These are phyloP conservation scores for Trametes elegans DNA, from an alignment of 768 basidiomycete genomes.

Conservation along the genomic window DNA sequence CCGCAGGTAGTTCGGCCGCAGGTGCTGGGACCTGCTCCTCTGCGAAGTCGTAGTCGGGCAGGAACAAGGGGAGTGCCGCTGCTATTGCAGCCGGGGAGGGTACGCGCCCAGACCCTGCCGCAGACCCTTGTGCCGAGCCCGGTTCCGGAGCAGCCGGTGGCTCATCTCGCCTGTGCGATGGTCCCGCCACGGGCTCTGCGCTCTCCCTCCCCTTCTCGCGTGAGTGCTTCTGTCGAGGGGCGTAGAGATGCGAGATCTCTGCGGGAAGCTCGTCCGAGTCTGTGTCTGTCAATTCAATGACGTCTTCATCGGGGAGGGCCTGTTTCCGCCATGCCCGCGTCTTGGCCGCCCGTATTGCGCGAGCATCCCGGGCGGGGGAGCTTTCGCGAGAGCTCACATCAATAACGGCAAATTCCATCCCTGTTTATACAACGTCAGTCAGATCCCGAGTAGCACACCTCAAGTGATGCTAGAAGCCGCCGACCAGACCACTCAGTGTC, in stretches of 20 bases:
- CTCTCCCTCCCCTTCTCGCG: constrained; percentile 3
- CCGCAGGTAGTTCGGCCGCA: neutral
- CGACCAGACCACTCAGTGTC: no score
- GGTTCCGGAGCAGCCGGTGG: neutral
- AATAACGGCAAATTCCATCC: constrained; percentile 9
- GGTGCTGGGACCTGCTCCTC: neutral
- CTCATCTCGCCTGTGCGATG: constrained; percentile 3
- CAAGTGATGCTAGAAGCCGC: neutral
- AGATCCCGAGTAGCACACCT: no score
- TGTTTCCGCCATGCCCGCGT: neutral
- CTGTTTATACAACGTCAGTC: neutral
- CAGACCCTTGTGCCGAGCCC: neutral
- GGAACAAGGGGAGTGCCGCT: neutral
- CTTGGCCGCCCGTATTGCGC: neutral
- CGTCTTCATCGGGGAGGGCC: constrained; percentile 20
- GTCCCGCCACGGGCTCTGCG: constrained; percentile 4
- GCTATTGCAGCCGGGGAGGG: neutral
- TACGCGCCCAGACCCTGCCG: neutral
- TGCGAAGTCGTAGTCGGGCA: constrained; percentile 4
- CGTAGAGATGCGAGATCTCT: neutral
- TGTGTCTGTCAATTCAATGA: constrained; percentile 55
- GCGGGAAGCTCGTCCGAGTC: constrained; percentile 35
- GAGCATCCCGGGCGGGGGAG: neutral
- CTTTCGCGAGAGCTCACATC: constrained; percentile 4
- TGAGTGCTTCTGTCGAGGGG: neutral